phyloP scores from a whole-genome alignment of 805 yeast species.

The Cyberlindnera petersonii region DNA sequence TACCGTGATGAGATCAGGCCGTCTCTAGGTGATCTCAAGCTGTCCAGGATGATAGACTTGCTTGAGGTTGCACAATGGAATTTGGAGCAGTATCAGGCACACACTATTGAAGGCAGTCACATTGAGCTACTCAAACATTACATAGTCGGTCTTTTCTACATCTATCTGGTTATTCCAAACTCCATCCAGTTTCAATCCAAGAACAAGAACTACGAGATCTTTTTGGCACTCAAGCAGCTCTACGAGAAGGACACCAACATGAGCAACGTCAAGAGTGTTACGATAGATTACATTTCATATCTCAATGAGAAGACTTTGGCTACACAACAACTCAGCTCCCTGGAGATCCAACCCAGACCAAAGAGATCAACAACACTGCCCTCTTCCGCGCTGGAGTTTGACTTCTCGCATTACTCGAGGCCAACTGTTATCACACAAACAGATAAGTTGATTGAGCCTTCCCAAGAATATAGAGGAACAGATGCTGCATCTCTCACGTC shows the following conservation, averaged over 20 bases:
- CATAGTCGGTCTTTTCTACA: constrained; percentile 35
- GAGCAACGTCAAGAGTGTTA: constrained; percentile 37
- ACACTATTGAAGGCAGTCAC: constrained; percentile 17
- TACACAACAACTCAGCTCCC: constrained; percentile 5
- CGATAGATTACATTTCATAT: constrained; percentile 31
- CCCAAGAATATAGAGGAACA: constrained; percentile 1
- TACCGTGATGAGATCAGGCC: constrained; percentile 34
- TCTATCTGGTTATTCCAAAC: constrained; percentile 36
- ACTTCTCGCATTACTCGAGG: constrained; percentile 13
- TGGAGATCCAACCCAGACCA: constrained; percentile 7
- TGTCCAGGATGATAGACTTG: constrained; percentile 35
- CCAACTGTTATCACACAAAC: constrained; percentile 1
- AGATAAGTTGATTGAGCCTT: not conserved
- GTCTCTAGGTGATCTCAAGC: constrained; percentile 29
- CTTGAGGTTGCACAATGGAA: constrained; percentile 35
- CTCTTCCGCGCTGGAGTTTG: constrained; percentile 16
- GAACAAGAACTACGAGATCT: constrained; percentile 37
- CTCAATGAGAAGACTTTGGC: constrained; percentile 20
- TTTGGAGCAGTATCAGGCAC: constrained; percentile 30
- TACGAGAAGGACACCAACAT: constrained; percentile 36
- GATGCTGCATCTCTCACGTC: constrained; percentile 13
- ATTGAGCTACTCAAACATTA: constrained; percentile 32
- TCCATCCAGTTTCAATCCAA: constrained; percentile 39
- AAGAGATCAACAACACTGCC: constrained; percentile 35
- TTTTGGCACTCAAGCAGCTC: constrained; percentile 32